These are phyloP conservation scores for Eragrostis nindensis DNA, from an alignment of 176 grass and related monocot genomes.

Conservation along the genomic window DNA sequence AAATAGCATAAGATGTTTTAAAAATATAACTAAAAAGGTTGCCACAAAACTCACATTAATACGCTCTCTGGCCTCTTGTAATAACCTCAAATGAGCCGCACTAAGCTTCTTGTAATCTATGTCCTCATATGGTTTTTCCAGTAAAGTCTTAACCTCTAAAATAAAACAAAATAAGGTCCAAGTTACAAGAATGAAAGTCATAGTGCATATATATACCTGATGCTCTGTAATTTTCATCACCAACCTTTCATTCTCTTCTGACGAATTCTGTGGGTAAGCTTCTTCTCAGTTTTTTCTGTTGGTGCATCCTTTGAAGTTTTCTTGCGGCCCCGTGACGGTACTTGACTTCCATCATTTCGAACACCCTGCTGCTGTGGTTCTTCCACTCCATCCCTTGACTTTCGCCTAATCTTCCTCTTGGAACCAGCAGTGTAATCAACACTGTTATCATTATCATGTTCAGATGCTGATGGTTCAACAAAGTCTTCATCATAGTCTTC, in stretches of 20 bases:
- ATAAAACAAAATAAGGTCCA: constrained; percentile 16
- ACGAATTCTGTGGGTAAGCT: constrained; percentile 67
- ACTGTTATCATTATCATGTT: constrained; percentile 44
- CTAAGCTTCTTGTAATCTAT: constrained; percentile 68
- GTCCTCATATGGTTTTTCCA: constrained; percentile 53
- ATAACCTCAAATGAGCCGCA: constrained; percentile 61
- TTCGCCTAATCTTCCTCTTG: constrained; percentile 42
- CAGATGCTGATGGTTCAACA: constrained; percentile 41
- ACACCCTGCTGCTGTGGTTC: constrained; percentile 37
- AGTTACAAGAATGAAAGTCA: constrained; percentile 34
- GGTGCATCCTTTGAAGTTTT: constrained; percentile 40
- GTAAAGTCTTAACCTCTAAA: constrained; percentile 57
- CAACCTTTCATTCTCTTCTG: constrained; percentile 64
- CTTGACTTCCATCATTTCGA: constrained; percentile 49
- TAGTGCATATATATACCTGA: constrained; percentile 18
- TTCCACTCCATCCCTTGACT: constrained; percentile 42
- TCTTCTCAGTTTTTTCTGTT: constrained; percentile 45
- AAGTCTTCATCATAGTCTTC: constrained; percentile 43
- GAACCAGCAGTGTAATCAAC: constrained; percentile 45
- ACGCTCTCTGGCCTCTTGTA: constrained; percentile 59
- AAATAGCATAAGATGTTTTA: constrained; percentile 12
- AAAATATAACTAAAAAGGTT: constrained; percentile 30
- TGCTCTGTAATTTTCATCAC: constrained; percentile 30
- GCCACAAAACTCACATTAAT: constrained; percentile 42
- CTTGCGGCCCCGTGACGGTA: constrained; percentile 33